A percentile compares a stretch with the other conserved stretches of the same genome.
Evolutionary conservation across 192 early-diverging fungal genomes (phyloP).

Genomic region (Pecoramyces ruminantium): DNA sequence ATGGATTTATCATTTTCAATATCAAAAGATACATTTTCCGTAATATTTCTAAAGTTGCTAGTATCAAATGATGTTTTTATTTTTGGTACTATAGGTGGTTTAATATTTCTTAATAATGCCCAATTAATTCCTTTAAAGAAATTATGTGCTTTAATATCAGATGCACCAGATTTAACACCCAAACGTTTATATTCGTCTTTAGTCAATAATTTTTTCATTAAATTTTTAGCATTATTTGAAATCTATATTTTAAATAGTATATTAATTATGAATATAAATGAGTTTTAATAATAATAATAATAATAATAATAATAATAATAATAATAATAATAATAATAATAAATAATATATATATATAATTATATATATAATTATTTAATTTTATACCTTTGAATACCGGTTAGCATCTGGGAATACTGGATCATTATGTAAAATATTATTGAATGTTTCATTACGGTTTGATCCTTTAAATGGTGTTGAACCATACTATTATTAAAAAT

Average conservation of each 20-base stretch:
- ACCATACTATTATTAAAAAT: slow-evolving; percentile 47
- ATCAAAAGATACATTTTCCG: slow-evolving; percentile 47
- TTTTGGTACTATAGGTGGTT: slow-evolving; percentile 68
- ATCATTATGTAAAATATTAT: slow-evolving; percentile 65
- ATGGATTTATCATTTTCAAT: slow-evolving; percentile 35
- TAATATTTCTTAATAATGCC: slow-evolving; percentile 71
- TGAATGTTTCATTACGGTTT: slow-evolving; percentile 74
- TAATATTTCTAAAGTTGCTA: slow-evolving; percentile 45
- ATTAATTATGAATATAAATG: neutral
- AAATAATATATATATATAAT: neutral
- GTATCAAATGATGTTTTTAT: slow-evolving; percentile 24
- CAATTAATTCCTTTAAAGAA: slow-evolving; percentile 86
- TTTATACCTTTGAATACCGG: slow-evolving; percentile 1
- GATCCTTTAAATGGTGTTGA: slow-evolving; percentile 94
- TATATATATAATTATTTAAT: neutral
- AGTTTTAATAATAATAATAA: neutral
- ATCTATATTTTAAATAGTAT: neutral
- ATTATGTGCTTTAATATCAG: slow-evolving; percentile 79
- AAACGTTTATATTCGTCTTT: slow-evolving; percentile 82
- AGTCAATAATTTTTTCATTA: slow-evolving; percentile 68
- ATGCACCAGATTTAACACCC: slow-evolving; percentile 73
- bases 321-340: neutral
- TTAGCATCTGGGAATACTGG: slow-evolving; percentile 43
- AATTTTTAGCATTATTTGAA: slow-evolving; percentile 21
- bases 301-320: neutral